Evolutionary conservation across 306 rosid genomes (phyloP).

Genomic region (Quercus gilva): DNA sequence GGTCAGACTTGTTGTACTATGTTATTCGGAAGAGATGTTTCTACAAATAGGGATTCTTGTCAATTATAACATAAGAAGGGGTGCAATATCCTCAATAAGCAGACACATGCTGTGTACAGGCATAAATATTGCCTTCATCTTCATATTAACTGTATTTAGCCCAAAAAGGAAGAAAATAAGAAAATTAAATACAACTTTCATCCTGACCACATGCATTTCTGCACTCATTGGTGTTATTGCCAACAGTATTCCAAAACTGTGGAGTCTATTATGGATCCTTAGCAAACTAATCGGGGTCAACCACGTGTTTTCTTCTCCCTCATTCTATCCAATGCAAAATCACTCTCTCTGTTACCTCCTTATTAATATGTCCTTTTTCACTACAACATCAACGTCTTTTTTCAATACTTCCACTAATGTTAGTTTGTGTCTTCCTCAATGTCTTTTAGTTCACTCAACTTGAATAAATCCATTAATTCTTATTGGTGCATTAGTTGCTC

Average conservation of each 20-base stretch:
- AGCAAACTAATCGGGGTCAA: too few relatives aligned
- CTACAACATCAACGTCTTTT: too few relatives aligned
- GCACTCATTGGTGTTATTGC: neutral
- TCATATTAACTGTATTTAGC: slow-evolving; percentile 1
- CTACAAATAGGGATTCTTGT: neutral
- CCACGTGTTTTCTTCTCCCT: too few relatives aligned
- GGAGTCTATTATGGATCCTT: too few relatives aligned
- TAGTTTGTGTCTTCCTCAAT: too few relatives aligned
- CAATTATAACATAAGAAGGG: neutral
- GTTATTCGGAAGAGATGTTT: neutral
- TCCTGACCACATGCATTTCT: neutral
- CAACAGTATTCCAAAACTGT: neutral
- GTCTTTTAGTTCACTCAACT: too few relatives aligned
- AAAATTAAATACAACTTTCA: neutral
- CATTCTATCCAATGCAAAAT: too few relatives aligned
- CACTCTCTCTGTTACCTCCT: too few relatives aligned
- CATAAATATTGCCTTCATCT: neutral
- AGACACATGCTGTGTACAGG: neutral
- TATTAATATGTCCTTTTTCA: too few relatives aligned
- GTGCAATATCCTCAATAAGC: neutral
- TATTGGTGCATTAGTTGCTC: too few relatives aligned
- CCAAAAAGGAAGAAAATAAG: neutral
- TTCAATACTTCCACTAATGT: too few relatives aligned
- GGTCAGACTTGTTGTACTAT: neutral
- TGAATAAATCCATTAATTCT: too few relatives aligned